phyloP scores from a whole-genome alignment of 2,329 filamentous ascomycete species.

The Penicillium janthinellum region DNA sequence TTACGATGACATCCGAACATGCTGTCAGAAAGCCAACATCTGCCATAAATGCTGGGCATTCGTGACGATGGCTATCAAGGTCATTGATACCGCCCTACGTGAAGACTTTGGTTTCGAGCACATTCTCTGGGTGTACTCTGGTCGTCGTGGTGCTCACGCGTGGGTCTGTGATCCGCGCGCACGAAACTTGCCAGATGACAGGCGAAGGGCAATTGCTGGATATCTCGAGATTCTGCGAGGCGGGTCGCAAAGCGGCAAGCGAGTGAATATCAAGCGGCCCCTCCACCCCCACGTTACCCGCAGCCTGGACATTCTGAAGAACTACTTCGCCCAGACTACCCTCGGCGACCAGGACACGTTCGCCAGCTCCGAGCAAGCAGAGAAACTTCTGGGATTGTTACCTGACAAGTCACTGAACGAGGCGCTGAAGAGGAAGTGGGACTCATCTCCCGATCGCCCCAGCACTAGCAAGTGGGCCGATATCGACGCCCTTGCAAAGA shows the following conservation, averaged over 20 bases:
- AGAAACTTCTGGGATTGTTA: conserved; percentile 79
- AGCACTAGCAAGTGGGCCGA: conserved; percentile 89
- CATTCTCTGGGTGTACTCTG: conserved; percentile 98
- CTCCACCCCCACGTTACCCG: conserved; percentile 87
- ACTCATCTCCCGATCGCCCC: conserved; percentile 73
- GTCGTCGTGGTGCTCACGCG: conserved; percentile 92
- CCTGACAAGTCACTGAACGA: conserved; percentile 78
- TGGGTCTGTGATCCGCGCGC: conserved; percentile 96
- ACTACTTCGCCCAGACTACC: conserved; percentile 81
- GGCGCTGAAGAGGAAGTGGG: conserved; percentile 87
- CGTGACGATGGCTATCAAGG: conserved; percentile 96
- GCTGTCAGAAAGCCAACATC: conserved; percentile 90
- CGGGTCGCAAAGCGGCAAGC: conserved; percentile 81
- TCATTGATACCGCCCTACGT: conserved; percentile 80
- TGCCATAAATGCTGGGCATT: conserved; percentile 95
- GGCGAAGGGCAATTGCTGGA: conserved; percentile 78
- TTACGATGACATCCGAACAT: conserved; percentile 95
- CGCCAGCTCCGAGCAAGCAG: conserved; percentile 67
- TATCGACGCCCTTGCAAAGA: conserved; percentile 82
- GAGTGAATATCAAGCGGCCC: conserved; percentile 79
- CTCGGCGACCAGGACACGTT: conserved; percentile 87
- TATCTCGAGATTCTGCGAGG: conserved; percentile 92
- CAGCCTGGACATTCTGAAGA: conserved; percentile 80
- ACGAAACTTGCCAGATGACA: conserved; percentile 79
- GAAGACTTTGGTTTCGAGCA: conserved; percentile 97